Percentiles rank a stretch among this genome's conserved stretches.
phyloP scores from a whole-genome alignment of 1,284 basidiomycete species.

The Trichosporon inkin region DNA sequence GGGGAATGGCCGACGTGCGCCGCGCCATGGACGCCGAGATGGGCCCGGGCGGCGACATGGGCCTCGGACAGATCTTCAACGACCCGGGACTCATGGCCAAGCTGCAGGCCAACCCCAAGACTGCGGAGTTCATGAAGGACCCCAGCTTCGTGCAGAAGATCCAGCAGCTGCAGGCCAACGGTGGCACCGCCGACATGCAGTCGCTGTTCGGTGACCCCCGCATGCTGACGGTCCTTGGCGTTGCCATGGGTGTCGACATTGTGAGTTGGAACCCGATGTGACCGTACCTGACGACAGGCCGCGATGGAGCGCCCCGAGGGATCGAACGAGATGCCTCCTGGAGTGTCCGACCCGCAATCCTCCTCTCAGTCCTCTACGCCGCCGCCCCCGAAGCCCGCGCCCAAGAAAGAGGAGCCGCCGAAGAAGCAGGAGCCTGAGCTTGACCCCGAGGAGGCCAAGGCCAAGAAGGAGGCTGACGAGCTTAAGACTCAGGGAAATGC shows the following conservation, averaged over 20 bases:
- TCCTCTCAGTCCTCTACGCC: slow-evolving; percentile 13
- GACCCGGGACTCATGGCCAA: slow-evolving; percentile 81
- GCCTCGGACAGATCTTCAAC: slow-evolving; percentile 73
- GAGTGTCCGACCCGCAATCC: slow-evolving; percentile 42
- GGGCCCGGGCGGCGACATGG: slow-evolving; percentile 49
- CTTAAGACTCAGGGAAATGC: slow-evolving; percentile 74
- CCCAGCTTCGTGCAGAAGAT: slow-evolving; percentile 68
- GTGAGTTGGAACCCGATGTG: slow-evolving; percentile 30
- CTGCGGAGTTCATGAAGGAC: slow-evolving; percentile 75
- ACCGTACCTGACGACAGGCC: slow-evolving; percentile 50
- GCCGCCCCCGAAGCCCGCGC: slow-evolving; percentile 42
- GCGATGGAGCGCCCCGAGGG: slow-evolving; percentile 81
- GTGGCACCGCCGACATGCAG: slow-evolving; percentile 47
- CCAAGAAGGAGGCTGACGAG: slow-evolving; percentile 68
- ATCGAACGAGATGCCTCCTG: slow-evolving; percentile 71
- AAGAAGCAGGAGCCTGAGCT: slow-evolving; percentile 61
- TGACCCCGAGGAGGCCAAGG: slow-evolving; percentile 61
- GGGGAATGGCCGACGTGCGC: slow-evolving; percentile 80
- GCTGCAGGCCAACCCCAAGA: slow-evolving; percentile 80
- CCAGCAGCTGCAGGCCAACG: slow-evolving; percentile 48
- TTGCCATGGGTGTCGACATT: slow-evolving; percentile 89
- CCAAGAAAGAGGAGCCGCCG: slow-evolving; percentile 51
- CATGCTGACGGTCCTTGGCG: slow-evolving; percentile 87
- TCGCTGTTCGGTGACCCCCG: slow-evolving; percentile 68
- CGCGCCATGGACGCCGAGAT: slow-evolving; percentile 57